phyloP scores from a whole-genome alignment of 106 monocot genomes.

The Allium sativum region DNA sequence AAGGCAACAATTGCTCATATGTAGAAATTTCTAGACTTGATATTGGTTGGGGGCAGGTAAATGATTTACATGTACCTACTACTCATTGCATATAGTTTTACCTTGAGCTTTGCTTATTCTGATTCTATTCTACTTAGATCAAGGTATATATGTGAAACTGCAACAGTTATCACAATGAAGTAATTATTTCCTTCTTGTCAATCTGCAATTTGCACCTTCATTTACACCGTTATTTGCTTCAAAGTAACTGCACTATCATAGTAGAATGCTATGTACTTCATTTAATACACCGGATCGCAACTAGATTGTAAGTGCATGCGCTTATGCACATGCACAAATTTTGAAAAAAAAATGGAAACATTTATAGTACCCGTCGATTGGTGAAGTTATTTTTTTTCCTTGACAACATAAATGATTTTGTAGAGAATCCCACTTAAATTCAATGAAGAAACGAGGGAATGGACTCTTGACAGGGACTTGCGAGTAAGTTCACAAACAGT shows the following conservation, averaged over 20 bases:
- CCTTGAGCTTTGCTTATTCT: neutral
- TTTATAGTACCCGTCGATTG: too few species aligned
- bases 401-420: slow-evolving; percentile 4
- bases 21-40: slow-evolving; percentile 96
- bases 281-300: neutral
- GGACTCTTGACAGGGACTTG: slow-evolving; percentile 70
- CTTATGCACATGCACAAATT: too few species aligned
- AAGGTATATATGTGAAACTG: neutral
- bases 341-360: too few species aligned
- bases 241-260: too few species aligned
- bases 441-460: slow-evolving; percentile 40
- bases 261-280: too few species aligned
- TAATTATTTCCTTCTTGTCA: neutral
- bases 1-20: slow-evolving; percentile 37
- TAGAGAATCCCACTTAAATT: slow-evolving; percentile 80
- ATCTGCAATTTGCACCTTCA: neutral
- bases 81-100: neutral
- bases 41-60: slow-evolving; percentile 98
- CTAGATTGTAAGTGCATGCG: too few species aligned
- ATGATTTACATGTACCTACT: slow-evolving; percentile 4
- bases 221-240: neutral
- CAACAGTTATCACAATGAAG: neutral
- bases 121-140: too few species aligned
- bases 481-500: slow-evolving; percentile 46
- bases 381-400: neutral